Base-by-base conservation (phyloP, 768 basidiomycete genomes). In the Kondoa subrosea region DNA sequence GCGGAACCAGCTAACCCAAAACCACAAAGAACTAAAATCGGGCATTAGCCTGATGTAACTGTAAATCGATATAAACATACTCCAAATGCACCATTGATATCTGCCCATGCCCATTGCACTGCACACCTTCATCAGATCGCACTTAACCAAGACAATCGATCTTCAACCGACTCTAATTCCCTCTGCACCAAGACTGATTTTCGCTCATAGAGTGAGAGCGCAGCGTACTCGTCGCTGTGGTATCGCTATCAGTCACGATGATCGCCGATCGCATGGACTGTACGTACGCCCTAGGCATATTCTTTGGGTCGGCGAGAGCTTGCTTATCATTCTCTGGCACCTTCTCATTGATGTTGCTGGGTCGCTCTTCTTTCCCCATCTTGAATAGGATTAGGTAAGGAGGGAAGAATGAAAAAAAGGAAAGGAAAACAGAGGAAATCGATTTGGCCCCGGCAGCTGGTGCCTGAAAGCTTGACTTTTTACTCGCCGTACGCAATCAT, bases 1-100 rank as follows among this genome's bases (percentile, higher is more conserved):
- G n/a, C n/a, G n/a, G n/a, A n/a, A n/a, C n/a, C n/a, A n/a, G n/a
- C n/a, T n/a, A n/a, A n/a, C n/a, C 77, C 77, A 64, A 77, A 77
- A 4, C 77, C 78, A 66, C 74, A 75, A n/a, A 78, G 73, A 56
- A 75, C 71, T 69, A 75, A 78, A 68, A 78, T 75, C n/a, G n/a
- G n/a, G n/a, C n/a, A n/a, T n/a, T n/a, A n/a, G n/a, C n/a, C n/a
- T n/a, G n/a, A n/a, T n/a, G n/a, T n/a, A n/a, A n/a, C n/a, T n/a
- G n/a, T n/a, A n/a, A n/a, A n/a, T n/a, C n/a, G n/a, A 71, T 69
- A 72, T 34, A 1, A 25, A 40, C 1, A 8, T 8, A 40, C 56
- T 26, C 15, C 31, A 26, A 16, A 0, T 0, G 34, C 27, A 60
- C 33, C 63, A 61, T 27, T 34, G 57, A 25, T 2, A 2, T 3